phyloP scores from a whole-genome alignment of 2,329 filamentous ascomycete species.

The Chaetomiaceae sp. region DNA sequence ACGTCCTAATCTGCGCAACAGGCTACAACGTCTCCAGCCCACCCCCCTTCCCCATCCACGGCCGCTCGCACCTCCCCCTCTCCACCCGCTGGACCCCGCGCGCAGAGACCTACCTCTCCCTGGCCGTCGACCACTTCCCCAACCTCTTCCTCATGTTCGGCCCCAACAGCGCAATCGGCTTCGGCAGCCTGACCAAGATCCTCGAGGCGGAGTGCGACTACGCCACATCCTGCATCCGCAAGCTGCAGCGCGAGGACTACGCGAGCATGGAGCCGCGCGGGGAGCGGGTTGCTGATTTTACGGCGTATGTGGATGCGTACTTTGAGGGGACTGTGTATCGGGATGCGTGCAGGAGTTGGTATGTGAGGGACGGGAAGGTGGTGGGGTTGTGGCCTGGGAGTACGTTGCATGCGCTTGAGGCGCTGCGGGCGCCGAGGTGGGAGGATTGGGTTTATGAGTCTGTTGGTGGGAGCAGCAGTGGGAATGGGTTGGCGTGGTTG shows the following conservation, averaged over 20 bases:
- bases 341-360: slow-evolving; percentile 50
- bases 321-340: slow-evolving; percentile 45
- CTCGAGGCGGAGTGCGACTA: slow-evolving; percentile 47
- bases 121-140: slow-evolving; percentile 44
- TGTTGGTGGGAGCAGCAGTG: slow-evolving; percentile 22
- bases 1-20: slow-evolving; percentile 45
- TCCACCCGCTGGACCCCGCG: slow-evolving; percentile 35
- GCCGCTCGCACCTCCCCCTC: slow-evolving; percentile 35
- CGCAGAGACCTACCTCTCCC: slow-evolving; percentile 41
- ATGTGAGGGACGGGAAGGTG: slow-evolving; percentile 41
- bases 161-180: slow-evolving; percentile 44
- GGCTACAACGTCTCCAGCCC: slow-evolving; percentile 39
- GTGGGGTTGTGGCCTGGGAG: slow-evolving; percentile 43
- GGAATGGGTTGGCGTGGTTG: slow-evolving; percentile 37
- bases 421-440: slow-evolving; percentile 39
- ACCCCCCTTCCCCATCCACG: slow-evolving; percentile 39
- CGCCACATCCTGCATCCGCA: slow-evolving; percentile 41
- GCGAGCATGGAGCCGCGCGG: slow-evolving; percentile 40
- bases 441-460: slow-evolving; percentile 42
- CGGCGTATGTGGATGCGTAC: slow-evolving; percentile 42
- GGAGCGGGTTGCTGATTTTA: slow-evolving; percentile 43
- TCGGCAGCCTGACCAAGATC: slow-evolving; percentile 43
- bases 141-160: slow-evolving; percentile 47
- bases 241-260: slow-evolving; percentile 44
- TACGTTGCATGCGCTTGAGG: slow-evolving; percentile 40